Evolutionary conservation across 164 flowering plant species (phyloP), one percentile per base, ranked within the genome.

Genomic region (Magnolia changhungtana): DNA sequence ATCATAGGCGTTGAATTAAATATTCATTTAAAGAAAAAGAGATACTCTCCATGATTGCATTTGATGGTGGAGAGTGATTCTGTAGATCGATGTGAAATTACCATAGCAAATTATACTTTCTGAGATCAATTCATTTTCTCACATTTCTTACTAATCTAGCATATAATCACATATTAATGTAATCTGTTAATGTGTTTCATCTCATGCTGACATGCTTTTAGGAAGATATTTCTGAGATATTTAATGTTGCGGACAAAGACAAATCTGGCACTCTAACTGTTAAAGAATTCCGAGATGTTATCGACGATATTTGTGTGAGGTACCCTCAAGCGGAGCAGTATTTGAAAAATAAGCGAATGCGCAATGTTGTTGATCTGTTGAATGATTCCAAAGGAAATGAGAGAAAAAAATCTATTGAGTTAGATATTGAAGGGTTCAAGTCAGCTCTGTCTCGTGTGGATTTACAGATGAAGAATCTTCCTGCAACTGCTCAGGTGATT

Each of bases 401-500:
- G 1, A 72, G 76, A 77, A 80, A 78, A 45, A 72, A 81, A 76
- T n/a, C 80, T 10, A 77, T 70, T 65, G 92, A 88, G 81, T 79
- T 96, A 19, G 90, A 91, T 78, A 88, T 96, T 76, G 98, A 96
- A 78, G 88, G 78, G 67, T 89, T 96, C 80, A 93, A 92, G 79
- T 45, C 71, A 77, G 92, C 96, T 61, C 90, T 96, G 74, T 75
- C 88, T 71, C 87, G 85, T 55, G 99, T 88, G 63, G 99, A 96
- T 84, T 80, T 96, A 63, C 95, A 90, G 81, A 90, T 87, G 90
- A 96, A 96, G 84, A 87, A 74, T 81, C 93, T 94, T 73, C 99
- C 98, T 55, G 95, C 98, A 71, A 96, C 99, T 29, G 99, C 99
- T 61, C 99, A 96, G 98, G 99, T 92, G 45, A 37, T 24, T 16